Percentiles rank a stretch among this genome's conserved stretches.
Conservation (phyloP, 2,329 filamentous ascomycete genomes). For the Cladosporium sp. region DNA sequence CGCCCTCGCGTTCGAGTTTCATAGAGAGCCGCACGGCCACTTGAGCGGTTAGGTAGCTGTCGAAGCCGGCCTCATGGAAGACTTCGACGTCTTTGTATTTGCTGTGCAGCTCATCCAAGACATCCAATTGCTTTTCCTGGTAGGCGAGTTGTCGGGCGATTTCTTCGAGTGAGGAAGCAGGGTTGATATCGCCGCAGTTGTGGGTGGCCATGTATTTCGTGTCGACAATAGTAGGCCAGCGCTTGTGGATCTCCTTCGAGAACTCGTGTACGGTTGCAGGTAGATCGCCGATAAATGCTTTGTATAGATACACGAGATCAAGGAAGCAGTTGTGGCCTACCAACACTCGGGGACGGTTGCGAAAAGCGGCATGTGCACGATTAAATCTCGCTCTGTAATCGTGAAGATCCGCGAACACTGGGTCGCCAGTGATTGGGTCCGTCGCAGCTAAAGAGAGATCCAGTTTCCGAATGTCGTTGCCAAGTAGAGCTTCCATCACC, state of each 20-base stretch:
- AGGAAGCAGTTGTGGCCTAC: slow-evolving; percentile 61
- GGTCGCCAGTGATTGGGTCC: slow-evolving; percentile 30
- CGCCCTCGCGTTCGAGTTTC: slow-evolving; percentile 41
- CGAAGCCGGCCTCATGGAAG: slow-evolving; percentile 58
- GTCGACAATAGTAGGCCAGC: slow-evolving; percentile 55
- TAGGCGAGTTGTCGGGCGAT: slow-evolving; percentile 38
- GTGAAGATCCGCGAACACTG: slow-evolving; percentile 30
- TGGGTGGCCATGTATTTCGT: slow-evolving; percentile 59
- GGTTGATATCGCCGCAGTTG: slow-evolving; percentile 47
- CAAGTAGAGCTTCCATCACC: slow-evolving; percentile 43
- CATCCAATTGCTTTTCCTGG: slow-evolving; percentile 39
- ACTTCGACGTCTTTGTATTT: slow-evolving; percentile 36
- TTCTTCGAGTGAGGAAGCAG: slow-evolving; percentile 43
- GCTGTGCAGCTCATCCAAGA: slow-evolving; percentile 31
- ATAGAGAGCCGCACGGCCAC: slow-evolving; percentile 52
- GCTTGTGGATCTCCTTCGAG: slow-evolving; percentile 41
- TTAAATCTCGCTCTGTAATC: slow-evolving; percentile 34
- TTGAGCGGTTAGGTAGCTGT: slow-evolving; percentile 55
- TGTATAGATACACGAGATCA: slow-evolving; percentile 58
- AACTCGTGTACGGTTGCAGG: slow-evolving; percentile 52
- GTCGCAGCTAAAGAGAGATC: slow-evolving; percentile 33
- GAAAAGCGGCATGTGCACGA: slow-evolving; percentile 38
- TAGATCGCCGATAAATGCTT: slow-evolving; percentile 54
- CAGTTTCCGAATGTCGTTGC: slow-evolving; percentile 31
- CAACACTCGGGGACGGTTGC: slow-evolving; percentile 44